Evolutionary conservation across 2,329 filamentous ascomycete species (phyloP).

Genomic region (Stemphylium vesicarium): DNA sequence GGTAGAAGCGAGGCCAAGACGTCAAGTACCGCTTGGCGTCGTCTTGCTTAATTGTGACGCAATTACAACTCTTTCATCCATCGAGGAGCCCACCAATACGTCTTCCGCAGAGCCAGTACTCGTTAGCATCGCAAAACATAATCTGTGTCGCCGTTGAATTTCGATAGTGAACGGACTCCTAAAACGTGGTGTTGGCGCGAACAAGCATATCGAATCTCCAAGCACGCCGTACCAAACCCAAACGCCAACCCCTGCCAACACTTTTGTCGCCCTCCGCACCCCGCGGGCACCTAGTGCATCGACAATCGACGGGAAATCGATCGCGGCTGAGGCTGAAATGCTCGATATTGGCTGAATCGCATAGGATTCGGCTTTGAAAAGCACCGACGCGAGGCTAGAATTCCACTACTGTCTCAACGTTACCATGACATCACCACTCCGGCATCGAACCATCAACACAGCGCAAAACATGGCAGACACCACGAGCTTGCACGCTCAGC

Average conservation of each 20-base stretch:
- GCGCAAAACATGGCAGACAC: conserved; percentile 15
- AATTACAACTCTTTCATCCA: neutral
- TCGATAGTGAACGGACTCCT: neutral
- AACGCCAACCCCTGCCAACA: neutral
- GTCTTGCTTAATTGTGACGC: conserved; percentile 4
- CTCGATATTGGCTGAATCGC: conserved; percentile 19
- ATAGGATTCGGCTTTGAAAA: conserved; percentile 15
- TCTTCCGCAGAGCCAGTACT: neutral
- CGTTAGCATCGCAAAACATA: neutral
- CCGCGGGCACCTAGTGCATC: conserved; percentile 20
- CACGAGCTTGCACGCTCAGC: conserved; percentile 10
- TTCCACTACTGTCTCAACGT: conserved; percentile 6
- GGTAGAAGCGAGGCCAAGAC: conserved; percentile 2
- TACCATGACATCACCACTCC: conserved; percentile 32
- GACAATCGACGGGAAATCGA: conserved; percentile 5
- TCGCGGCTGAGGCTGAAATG: conserved; percentile 17
- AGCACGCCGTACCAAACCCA: neutral
- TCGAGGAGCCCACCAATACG: neutral
- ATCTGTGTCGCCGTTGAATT: neutral
- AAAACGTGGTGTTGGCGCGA: neutral
- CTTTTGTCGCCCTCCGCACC: conserved; percentile 1
- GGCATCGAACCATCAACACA: conserved; percentile 8
- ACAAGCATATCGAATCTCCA: neutral
- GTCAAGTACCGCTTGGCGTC: conserved; percentile 16
- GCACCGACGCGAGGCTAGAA: conserved; percentile 23